Conservation (phyloP, 2,329 filamentous ascomycete genomes). For the Apiospora malaysiana region DNA sequence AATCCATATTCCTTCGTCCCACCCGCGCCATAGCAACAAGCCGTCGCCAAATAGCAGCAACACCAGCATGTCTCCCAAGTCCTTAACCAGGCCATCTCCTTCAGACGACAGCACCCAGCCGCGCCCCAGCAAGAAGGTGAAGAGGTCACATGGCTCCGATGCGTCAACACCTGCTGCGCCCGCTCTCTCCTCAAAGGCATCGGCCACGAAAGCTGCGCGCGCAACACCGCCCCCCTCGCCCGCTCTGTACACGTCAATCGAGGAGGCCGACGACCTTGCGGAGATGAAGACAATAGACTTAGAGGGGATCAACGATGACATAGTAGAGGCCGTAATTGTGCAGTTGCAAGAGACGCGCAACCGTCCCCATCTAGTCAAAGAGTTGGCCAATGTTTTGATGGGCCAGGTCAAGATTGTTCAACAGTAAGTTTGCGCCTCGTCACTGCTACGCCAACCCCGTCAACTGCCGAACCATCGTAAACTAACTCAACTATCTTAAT, state of each 20-base stretch:
- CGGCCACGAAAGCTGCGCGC: slow-evolving; percentile 63
- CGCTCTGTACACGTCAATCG: slow-evolving; percentile 49
- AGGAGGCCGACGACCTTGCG: slow-evolving; percentile 41
- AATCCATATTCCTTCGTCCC: slow-evolving; percentile 76
- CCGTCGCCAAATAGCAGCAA: slow-evolving; percentile 29
- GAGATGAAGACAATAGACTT: slow-evolving; percentile 69
- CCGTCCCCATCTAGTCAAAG: slow-evolving; percentile 91
- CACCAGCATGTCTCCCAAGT: slow-evolving; percentile 38
- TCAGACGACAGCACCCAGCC: slow-evolving; percentile 40
- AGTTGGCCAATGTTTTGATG: slow-evolving; percentile 81
- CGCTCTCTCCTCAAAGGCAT: slow-evolving; percentile 23
- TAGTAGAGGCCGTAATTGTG: slow-evolving; percentile 87
- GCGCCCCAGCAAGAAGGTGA: slow-evolving; percentile 70
- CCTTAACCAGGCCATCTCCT: slow-evolving; percentile 35
- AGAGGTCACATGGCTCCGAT: slow-evolving; percentile 73
- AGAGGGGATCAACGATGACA: slow-evolving; percentile 89
- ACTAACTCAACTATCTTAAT: slow-evolving; percentile 28
- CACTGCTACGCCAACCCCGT: slow-evolving; percentile 25
- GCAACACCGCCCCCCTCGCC: slow-evolving; percentile 80
- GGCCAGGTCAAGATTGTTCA: slow-evolving; percentile 82
- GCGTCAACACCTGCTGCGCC: slow-evolving; percentile 32
- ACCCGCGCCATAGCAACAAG: slow-evolving; percentile 45
- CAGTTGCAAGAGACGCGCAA: slow-evolving; percentile 91
- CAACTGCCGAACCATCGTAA: neutral
- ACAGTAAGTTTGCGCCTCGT: slow-evolving; percentile 69